A percentile compares a stretch with the other conserved stretches of the same genome.
Conservation (phyloP, 192 early-diverging fungal genomes). For the Entomortierella lignicola region DNA sequence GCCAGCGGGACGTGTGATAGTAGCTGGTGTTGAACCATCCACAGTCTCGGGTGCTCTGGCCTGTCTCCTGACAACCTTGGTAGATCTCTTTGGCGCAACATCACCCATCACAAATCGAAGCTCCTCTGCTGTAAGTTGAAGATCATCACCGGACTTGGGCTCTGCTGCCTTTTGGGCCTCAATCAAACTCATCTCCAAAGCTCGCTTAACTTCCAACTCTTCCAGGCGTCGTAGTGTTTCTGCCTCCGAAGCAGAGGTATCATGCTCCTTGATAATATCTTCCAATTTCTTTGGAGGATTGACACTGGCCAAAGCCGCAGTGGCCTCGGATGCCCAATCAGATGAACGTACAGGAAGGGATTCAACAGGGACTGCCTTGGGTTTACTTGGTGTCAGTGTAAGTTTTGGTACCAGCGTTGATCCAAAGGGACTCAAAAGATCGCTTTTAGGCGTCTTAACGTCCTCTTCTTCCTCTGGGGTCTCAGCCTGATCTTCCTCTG, state of each 20-base stretch:
- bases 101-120: conserved; percentile 50
- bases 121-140: conserved; percentile 41
- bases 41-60: conserved; percentile 44
- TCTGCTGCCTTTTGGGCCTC: conserved; percentile 6
- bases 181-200: conserved; percentile 37
- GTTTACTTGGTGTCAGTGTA: conserved; percentile 36
- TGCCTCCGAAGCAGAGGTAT: conserved; percentile 21
- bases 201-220: conserved; percentile 38
- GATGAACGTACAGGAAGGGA: conserved; percentile 7
- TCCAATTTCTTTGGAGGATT: conserved; percentile 34
- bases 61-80: conserved; percentile 30
- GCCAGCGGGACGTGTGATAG: conserved; percentile 4
- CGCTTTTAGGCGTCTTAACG: not conserved
- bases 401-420: conserved; percentile 43
- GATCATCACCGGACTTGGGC: not conserved
- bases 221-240: conserved; percentile 29
- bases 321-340: conserved; percentile 50
- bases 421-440: conserved; percentile 22
- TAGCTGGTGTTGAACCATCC: conserved; percentile 14
- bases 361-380: not conserved
- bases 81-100: conserved; percentile 38
- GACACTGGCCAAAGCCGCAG: conserved; percentile 40
- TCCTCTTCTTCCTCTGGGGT: not conserved
- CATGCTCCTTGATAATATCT: conserved; percentile 15
- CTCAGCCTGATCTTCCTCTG: not conserved